phyloP scores from a whole-genome alignment of 2,329 filamentous ascomycete species.

The Teratosphaeria viscida region DNA sequence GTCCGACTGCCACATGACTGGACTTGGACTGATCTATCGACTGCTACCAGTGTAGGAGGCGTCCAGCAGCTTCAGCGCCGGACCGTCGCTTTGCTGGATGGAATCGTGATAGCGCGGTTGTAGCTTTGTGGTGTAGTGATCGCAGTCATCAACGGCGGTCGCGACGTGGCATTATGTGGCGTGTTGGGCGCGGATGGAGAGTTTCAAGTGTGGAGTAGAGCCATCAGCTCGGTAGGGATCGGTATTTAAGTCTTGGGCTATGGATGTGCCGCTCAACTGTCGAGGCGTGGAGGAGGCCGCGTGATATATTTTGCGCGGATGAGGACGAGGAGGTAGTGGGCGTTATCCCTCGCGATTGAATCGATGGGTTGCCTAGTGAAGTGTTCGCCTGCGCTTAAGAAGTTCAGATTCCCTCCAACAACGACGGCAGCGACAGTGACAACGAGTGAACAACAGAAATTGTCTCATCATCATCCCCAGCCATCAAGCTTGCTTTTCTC shows the following conservation, averaged over 20 bases:
- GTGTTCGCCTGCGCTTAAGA: slow-evolving; percentile 41
- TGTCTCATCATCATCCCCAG: neutral
- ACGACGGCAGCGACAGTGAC: neutral
- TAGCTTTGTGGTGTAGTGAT: slow-evolving; percentile 49
- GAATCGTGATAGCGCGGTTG: slow-evolving; percentile 65
- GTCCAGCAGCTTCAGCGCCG: slow-evolving; percentile 56
- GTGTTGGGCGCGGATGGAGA: slow-evolving; percentile 36
- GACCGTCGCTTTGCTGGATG: slow-evolving; percentile 59
- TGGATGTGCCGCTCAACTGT: slow-evolving; percentile 29
- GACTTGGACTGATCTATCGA: slow-evolving; percentile 58
- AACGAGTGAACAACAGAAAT: too few relatives aligned
- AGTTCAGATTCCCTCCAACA: neutral
- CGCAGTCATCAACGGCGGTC: slow-evolving; percentile 56
- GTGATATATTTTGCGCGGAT: slow-evolving; percentile 61
- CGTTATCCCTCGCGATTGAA: slow-evolving; percentile 50
- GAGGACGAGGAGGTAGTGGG: slow-evolving; percentile 54
- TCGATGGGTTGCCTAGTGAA: slow-evolving; percentile 53
- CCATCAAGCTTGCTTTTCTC: neutral
- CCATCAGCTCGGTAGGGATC: slow-evolving; percentile 47
- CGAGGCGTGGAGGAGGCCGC: slow-evolving; percentile 31
- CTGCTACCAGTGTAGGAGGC: slow-evolving; percentile 51
- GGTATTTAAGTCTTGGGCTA: slow-evolving; percentile 46
- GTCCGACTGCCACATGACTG: slow-evolving; percentile 45
- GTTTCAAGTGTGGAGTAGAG: slow-evolving; percentile 44
- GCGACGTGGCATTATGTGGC: slow-evolving; percentile 45